A percentile compares a stretch with the other conserved stretches of the same genome.
phyloP scores from a whole-genome alignment of 768 basidiomycete genomes.

The Naganishia onofrii region DNA sequence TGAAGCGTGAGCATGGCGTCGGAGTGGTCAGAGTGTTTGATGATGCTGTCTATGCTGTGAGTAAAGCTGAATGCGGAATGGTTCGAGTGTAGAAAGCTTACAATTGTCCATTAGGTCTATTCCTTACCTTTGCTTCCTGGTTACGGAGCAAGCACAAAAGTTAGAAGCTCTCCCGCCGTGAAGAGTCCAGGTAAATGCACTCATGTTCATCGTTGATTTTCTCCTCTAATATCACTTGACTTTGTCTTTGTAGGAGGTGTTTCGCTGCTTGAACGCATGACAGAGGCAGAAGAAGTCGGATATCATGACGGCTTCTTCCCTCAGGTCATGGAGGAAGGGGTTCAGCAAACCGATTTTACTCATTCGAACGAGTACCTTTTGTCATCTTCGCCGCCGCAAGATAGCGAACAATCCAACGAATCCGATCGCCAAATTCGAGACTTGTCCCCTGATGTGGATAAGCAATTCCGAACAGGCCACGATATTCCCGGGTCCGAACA shows the following conservation, averaged over 20 bases:
- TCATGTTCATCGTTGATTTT: background rate
- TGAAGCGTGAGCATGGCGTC: slow-evolving; percentile 92
- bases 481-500: slow-evolving; percentile 10
- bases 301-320: slow-evolving; percentile 83
- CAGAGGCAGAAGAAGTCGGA: slow-evolving; percentile 84
- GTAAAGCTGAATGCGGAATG: slow-evolving; percentile 45
- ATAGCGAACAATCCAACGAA: slow-evolving; percentile 8
- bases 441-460: slow-evolving; percentile 6
- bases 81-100: slow-evolving; percentile 13
- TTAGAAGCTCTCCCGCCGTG: slow-evolving; percentile 76
- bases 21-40: slow-evolving; percentile 75
- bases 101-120: slow-evolving; percentile 68
- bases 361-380: slow-evolving; percentile 65
- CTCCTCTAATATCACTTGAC: too few relatives aligned
- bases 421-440: background rate
- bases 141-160: slow-evolving; percentile 75
- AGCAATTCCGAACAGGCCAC: slow-evolving; percentile 5
- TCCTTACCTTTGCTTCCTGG: slow-evolving; percentile 87
- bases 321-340: slow-evolving; percentile 28
- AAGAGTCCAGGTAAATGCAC: slow-evolving; percentile 45
- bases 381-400: slow-evolving; percentile 34
- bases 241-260: slow-evolving; percentile 53
- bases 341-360: slow-evolving; percentile 31
- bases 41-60: slow-evolving; percentile 86
- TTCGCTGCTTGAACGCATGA: slow-evolving; percentile 66